Conservation (phyloP, 75 land plant species). For the Gnetum montanum region DNA sequence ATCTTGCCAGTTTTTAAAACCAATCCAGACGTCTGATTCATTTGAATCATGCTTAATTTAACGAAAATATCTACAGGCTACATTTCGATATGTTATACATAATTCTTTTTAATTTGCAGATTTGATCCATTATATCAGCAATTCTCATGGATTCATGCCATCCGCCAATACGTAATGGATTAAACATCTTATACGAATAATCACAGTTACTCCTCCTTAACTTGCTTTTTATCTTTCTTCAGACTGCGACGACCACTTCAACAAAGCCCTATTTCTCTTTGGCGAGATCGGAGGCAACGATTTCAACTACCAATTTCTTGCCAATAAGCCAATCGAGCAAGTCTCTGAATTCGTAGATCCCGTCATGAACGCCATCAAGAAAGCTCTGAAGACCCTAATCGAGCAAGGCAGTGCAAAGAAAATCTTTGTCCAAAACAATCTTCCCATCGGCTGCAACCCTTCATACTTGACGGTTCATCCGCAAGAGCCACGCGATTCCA, state of each 20-base stretch:
- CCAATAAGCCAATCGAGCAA: not conserved
- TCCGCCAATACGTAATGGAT: too few relatives aligned
- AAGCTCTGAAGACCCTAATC: not conserved
- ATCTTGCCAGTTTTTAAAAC: too few relatives aligned
- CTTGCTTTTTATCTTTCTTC: too few relatives aligned
- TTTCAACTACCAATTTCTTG: slow-evolving; percentile 13
- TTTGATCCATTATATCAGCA: too few relatives aligned
- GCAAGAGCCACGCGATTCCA: not conserved
- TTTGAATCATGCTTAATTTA: too few relatives aligned
- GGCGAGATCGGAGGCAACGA: slow-evolving; percentile 35
- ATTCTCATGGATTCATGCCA: too few relatives aligned
- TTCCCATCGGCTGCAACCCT: slow-evolving; percentile 1
- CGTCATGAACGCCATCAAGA: not conserved
- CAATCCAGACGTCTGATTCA: too few relatives aligned
- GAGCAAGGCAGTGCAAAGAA: not conserved
- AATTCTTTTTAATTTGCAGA: too few relatives aligned
- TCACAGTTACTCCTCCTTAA: too few relatives aligned
- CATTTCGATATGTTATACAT: too few relatives aligned
- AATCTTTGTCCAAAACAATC: not conserved
- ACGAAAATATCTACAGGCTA: too few relatives aligned
- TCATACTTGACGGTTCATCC: not conserved
- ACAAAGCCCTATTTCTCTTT: slow-evolving; percentile 8
- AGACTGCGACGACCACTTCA: slow-evolving; percentile 8
- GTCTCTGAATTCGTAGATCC: slow-evolving; percentile 1
- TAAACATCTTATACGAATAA: too few relatives aligned